Evolutionary conservation across 2,329 filamentous ascomycete genomes (phyloP).

Genomic region (Xylaria polymorpha): DNA sequence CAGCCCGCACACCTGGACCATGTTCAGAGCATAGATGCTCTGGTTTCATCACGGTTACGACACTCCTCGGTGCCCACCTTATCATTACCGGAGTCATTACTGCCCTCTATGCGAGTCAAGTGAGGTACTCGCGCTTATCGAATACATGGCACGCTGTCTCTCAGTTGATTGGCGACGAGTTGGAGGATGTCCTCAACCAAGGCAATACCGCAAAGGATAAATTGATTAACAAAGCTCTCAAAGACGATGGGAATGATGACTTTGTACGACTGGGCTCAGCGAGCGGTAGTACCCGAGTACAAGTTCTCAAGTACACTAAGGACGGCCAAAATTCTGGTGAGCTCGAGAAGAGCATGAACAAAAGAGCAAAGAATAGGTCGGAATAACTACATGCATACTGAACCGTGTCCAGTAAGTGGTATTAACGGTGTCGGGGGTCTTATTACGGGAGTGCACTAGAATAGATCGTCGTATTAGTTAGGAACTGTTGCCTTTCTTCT

Average conservation of each 20-base stretch:
- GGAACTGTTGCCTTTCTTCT: too few species aligned
- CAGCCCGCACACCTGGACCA: conserved; percentile 19
- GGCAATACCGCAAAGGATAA: conserved; percentile 22
- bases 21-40: conserved; percentile 23
- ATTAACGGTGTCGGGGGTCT: neutral
- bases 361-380: neutral
- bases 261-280: conserved; percentile 18
- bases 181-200: conserved; percentile 10
- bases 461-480: neutral
- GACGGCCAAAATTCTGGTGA: neutral
- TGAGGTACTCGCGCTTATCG: conserved; percentile 27
- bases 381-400: neutral
- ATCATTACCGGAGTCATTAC: conserved; percentile 15
- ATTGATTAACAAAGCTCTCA: neutral
- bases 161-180: conserved; percentile 24
- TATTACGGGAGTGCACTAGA: neutral
- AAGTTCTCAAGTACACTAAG: conserved; percentile 7
- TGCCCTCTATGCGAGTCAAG: conserved; percentile 14
- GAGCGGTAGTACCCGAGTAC: conserved; percentile 20
- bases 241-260: neutral
- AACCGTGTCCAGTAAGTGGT: too few species aligned
- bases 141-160: conserved; percentile 33
- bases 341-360: neutral
- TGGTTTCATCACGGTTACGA: conserved; percentile 26
- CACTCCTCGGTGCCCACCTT: conserved; percentile 17